phyloP scores from a whole-genome alignment of 129 eudicot species.

The Chrysanthemum seticuspe region DNA sequence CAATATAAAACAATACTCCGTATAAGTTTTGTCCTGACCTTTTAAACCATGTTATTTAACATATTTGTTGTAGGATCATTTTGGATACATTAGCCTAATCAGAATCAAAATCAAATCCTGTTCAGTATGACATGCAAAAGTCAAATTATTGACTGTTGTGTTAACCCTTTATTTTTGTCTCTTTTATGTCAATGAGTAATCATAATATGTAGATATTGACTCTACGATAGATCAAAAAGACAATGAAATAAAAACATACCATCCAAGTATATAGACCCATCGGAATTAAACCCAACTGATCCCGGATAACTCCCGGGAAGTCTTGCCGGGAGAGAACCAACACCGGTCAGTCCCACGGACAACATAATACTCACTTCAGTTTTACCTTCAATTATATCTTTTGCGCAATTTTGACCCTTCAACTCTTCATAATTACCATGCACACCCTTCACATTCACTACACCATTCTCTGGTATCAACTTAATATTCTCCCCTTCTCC shows the following conservation, averaged over 20 bases:
- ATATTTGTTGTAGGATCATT: background rate
- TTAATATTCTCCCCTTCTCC: constrained; percentile 56
- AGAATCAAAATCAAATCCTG: too few species aligned
- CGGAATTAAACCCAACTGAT: constrained; percentile 83
- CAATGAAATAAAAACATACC: constrained; percentile 47
- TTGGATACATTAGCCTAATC: background rate
- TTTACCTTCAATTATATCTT: constrained; percentile 34
- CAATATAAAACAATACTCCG: too few species aligned
- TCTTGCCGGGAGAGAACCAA: constrained; percentile 46
- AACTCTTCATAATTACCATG: constrained; percentile 36
- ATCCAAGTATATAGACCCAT: constrained; percentile 74
- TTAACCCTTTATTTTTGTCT: constrained; percentile 11
- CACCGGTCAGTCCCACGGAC: constrained; percentile 64
- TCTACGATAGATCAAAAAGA: background rate
- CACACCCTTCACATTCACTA: constrained; percentile 26
- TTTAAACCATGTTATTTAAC: background rate
- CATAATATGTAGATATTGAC: background rate
- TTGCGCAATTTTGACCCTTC: constrained; percentile 28
- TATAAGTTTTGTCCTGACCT: too few species aligned
- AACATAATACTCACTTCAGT: constrained; percentile 31
- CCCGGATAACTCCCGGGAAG: constrained; percentile 78
- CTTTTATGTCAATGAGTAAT: constrained; percentile 2
- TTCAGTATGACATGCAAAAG: background rate
- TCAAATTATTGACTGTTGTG: background rate
- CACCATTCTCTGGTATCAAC: constrained; percentile 43